Evolutionary conservation across 2,329 filamentous ascomycete species (phyloP).

Genomic region (Herpotrichia juniperi): DNA sequence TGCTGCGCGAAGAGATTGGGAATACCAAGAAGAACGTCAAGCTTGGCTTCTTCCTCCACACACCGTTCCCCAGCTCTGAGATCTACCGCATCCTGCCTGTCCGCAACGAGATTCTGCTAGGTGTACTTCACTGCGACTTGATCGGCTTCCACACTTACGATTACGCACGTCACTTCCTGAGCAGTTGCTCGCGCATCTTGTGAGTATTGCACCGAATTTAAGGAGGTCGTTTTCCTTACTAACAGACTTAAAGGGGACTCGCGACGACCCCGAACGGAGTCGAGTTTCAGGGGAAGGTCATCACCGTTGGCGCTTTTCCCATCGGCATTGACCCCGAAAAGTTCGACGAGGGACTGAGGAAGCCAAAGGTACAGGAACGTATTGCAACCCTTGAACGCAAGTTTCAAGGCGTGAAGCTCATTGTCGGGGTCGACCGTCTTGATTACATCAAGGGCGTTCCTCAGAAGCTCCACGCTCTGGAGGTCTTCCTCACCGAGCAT

Average conservation of each 20-base stretch:
- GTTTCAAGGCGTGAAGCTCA: conserved; percentile 94
- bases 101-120: conserved; percentile 83
- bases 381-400: conserved; percentile 85
- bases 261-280: conserved; percentile 91
- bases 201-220: conserved; percentile 50
- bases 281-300: conserved; percentile 84
- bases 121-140: conserved; percentile 90
- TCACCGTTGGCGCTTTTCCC: conserved; percentile 93
- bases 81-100: conserved; percentile 96
- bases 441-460: conserved; percentile 99
- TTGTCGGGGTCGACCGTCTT: conserved; percentile 93
- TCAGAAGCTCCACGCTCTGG: conserved; percentile 94
- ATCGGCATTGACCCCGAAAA: conserved; percentile 98
- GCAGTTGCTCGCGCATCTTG: conserved; percentile 93
- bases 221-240: conserved; percentile 6
- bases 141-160: conserved; percentile 99
- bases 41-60: conserved; percentile 98
- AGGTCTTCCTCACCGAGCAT: conserved; percentile 95
- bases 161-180: conserved; percentile 97
- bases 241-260: conserved; percentile 56
- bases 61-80: conserved; percentile 94
- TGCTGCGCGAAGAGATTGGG: conserved; percentile 90
- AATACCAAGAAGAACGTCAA: conserved; percentile 86
- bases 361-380: conserved; percentile 83
- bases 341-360: conserved; percentile 86